These are phyloP conservation scores for Aquilaria yunnanensis DNA, from an alignment of 345 rosid species.

Conservation along the genomic window DNA sequence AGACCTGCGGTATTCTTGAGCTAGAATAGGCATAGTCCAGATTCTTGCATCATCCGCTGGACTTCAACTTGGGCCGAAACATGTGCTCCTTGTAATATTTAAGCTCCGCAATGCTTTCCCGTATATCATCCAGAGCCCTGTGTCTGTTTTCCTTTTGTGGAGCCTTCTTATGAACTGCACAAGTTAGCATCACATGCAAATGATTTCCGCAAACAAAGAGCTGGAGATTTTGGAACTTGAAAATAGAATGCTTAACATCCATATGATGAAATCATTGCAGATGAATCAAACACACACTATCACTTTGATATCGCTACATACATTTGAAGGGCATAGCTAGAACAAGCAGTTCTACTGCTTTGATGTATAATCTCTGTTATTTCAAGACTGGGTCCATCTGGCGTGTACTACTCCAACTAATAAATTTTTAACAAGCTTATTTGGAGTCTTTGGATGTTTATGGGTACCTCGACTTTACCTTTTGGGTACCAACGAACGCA, in stretches of 20 bases:
- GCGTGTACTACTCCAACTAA: background rate
- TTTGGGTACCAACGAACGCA: slow-evolving; percentile 37
- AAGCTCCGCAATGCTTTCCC: slow-evolving; percentile 78
- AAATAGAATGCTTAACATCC: background rate
- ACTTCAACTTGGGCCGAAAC: slow-evolving; percentile 42
- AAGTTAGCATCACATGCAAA: slow-evolving; percentile 11
- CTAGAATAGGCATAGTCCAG: no score
- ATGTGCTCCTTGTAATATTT: slow-evolving; percentile 68
- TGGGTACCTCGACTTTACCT: no score
- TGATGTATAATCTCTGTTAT: background rate
- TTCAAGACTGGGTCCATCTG: slow-evolving; percentile 11
- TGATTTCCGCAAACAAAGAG: background rate
- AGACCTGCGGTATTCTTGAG: no score
- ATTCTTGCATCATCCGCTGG: no score
- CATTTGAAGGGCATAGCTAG: background rate
- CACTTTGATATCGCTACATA: background rate
- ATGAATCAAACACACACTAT: background rate
- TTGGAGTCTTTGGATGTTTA: no score
- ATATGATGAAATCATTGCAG: background rate
- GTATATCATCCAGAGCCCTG: slow-evolving; percentile 86
- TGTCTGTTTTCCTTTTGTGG: slow-evolving; percentile 71
- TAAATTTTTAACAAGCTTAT: no score
- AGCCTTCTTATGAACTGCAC: slow-evolving; percentile 48
- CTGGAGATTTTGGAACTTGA: background rate
- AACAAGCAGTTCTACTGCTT: background rate